These are phyloP conservation scores for Xylaria hypoxylon DNA, from an alignment of 2,329 filamentous ascomycete genomes.

Conservation along the genomic window DNA sequence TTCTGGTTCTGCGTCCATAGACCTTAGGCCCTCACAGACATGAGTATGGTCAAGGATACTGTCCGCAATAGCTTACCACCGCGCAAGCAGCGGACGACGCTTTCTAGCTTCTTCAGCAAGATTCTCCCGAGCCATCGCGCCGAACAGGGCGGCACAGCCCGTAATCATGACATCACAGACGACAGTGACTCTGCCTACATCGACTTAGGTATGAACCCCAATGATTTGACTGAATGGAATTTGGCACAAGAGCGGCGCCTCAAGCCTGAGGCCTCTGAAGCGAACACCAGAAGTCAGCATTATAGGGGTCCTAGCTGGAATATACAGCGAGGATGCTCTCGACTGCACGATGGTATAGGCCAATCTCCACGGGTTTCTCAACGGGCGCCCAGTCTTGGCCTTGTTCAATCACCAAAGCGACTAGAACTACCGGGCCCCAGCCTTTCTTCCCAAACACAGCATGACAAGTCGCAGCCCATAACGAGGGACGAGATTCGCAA, in stretches of 20 bases:
- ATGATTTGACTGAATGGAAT: conserved; percentile 48
- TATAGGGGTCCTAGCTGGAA: conserved; percentile 35
- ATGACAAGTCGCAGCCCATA: conserved; percentile 31
- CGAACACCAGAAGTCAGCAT: conserved; percentile 11
- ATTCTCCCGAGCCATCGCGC: conserved; percentile 62
- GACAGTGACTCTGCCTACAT: conserved; percentile 43
- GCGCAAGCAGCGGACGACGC: conserved; percentile 47
- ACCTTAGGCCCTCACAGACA: conserved; percentile 8
- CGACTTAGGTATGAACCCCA: conserved; percentile 43
- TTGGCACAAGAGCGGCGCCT: conserved; percentile 41
- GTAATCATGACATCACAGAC: conserved; percentile 42
- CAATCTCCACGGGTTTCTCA: conserved; percentile 19
- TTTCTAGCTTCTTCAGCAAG: conserved; percentile 57
- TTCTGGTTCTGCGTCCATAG: conserved; percentile 5
- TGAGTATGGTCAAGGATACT: conserved; percentile 35
- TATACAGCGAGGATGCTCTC: conserved; percentile 36
- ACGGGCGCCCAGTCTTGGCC: conserved; percentile 12
- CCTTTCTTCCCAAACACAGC: not conserved
- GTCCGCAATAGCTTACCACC: conserved; percentile 19
- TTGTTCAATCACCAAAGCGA: conserved; percentile 1
- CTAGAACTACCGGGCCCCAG: not conserved
- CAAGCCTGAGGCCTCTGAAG: not conserved
- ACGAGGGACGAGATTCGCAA: conserved; percentile 39
- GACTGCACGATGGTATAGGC: conserved; percentile 34
- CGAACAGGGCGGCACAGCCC: conserved; percentile 63